Evolutionary conservation across 805 yeast genomes (phyloP).

Genomic region (Yarrowia porcina): DNA sequence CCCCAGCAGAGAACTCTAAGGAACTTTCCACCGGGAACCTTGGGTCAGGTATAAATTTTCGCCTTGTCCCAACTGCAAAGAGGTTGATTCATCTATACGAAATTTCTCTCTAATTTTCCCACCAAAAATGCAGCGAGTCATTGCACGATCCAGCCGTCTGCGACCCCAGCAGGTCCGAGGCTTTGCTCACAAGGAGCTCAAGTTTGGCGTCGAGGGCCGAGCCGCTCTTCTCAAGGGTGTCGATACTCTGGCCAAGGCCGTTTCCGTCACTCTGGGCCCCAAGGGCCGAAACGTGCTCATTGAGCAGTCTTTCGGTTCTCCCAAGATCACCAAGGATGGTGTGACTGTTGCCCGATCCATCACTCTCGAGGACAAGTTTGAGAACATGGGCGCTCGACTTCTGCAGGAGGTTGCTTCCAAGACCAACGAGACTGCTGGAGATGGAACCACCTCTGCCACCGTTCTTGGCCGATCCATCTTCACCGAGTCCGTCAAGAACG

Average conservation of each 20-base stretch:
- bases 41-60: conserved; percentile 4
- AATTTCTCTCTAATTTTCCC: not conserved
- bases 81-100: not conserved
- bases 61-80: conserved; percentile 5
- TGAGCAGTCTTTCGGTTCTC: conserved; percentile 95
- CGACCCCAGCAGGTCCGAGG: conserved; percentile 36
- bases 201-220: conserved; percentile 96
- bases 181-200: conserved; percentile 78
- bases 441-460: conserved; percentile 97
- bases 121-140: conserved; percentile 31
- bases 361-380: conserved; percentile 81
- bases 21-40: conserved; percentile 19
- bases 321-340: conserved; percentile 98
- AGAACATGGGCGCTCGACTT: conserved; percentile 93
- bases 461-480: conserved; percentile 93
- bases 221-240: conserved; percentile 93
- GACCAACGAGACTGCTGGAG: conserved; percentile 98
- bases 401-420: conserved; percentile 95
- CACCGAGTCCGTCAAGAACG: conserved; percentile 92
- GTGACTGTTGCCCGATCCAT: conserved; percentile 92
- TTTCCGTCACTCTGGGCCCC: conserved; percentile 94
- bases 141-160: conserved; percentile 29
- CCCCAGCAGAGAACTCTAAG: conserved; percentile 26
- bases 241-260: conserved; percentile 92
- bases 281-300: conserved; percentile 96